These are phyloP conservation scores for Populus hybrid DNA, from an alignment of 441 rosid genomes.

Conservation along the genomic window DNA sequence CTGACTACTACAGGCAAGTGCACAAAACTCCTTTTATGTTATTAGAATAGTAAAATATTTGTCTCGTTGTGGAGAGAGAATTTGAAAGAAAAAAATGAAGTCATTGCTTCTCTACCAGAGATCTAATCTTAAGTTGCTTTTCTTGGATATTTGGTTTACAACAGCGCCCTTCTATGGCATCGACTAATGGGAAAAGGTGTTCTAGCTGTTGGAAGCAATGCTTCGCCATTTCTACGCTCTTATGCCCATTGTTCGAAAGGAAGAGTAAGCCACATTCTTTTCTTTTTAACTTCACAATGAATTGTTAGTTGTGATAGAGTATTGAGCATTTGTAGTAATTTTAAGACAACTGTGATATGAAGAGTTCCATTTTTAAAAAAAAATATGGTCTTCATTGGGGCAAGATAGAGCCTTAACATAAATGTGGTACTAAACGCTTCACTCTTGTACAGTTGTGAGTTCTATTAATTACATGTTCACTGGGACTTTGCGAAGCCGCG, in stretches of 20 bases:
- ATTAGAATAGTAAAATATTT: background rate
- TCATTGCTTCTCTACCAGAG: background rate
- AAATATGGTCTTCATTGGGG: background rate
- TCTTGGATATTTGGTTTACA: conserved; percentile 20
- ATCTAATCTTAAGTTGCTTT: conserved; percentile 14
- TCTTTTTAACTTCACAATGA: background rate
- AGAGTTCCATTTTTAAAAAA: background rate
- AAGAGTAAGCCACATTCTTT: conserved; percentile 52
- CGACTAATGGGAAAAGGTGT: conserved; percentile 91
- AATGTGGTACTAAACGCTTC: too few species aligned
- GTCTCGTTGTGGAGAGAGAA: background rate
- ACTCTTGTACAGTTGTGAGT: too few species aligned
- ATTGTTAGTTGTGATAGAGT: background rate
- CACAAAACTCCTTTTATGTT: background rate
- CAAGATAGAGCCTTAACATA: too few species aligned
- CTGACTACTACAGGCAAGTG: conserved; percentile 93
- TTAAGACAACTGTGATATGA: background rate
- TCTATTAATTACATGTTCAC: too few species aligned
- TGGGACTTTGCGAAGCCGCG: too few species aligned
- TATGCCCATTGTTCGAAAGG: conserved; percentile 95
- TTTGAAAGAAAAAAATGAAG: background rate
- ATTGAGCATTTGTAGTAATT: background rate
- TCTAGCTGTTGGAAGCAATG: conserved; percentile 49
- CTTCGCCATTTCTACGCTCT: conserved; percentile 61
- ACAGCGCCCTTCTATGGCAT: conserved; percentile 96